These are phyloP conservation scores for Parascedosporium putredinis DNA, from an alignment of 2,329 filamentous ascomycete species.

Conservation along the genomic window DNA sequence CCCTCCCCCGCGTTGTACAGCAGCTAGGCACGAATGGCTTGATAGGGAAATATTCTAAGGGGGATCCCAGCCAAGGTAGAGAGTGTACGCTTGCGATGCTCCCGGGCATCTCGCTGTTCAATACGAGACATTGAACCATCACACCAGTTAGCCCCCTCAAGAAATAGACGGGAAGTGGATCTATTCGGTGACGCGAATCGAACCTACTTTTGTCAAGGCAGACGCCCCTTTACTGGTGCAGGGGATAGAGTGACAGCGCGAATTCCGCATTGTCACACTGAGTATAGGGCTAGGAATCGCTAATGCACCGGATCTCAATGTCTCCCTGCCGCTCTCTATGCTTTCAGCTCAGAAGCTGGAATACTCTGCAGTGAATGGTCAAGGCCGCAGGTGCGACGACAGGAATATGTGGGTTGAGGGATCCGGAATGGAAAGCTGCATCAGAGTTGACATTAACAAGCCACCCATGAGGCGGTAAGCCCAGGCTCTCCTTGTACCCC, in stretches of 20 bases:
- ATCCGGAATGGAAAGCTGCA: conserved; percentile 5
- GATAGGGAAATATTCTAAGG: no score
- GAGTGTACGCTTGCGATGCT: no score
- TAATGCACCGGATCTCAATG: conserved; percentile 6
- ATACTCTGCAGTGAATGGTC: not conserved
- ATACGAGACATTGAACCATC: no score
- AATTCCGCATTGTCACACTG: not conserved
- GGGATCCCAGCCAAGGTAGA: no score
- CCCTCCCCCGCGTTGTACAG: no score
- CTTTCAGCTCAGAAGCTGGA: not conserved
- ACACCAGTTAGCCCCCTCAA: no score
- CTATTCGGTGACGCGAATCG: not conserved
- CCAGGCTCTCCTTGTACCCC: no score
- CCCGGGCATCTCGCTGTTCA: no score
- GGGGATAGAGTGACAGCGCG: not conserved
- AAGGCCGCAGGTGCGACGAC: not conserved
- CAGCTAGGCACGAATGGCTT: no score
- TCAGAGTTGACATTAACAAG: not conserved
- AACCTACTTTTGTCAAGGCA: not conserved
- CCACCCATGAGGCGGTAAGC: not conserved
- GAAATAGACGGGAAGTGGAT: not conserved
- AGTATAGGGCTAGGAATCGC: conserved; percentile 1
- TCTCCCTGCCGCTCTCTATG: not conserved
- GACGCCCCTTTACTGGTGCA: not conserved
- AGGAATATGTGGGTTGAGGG: not conserved